Evolutionary conservation across 73 alveolate species (phyloP), one percentile per base, ranked within the genome.

Genomic region (Tetrahymena thermophila): DNA sequence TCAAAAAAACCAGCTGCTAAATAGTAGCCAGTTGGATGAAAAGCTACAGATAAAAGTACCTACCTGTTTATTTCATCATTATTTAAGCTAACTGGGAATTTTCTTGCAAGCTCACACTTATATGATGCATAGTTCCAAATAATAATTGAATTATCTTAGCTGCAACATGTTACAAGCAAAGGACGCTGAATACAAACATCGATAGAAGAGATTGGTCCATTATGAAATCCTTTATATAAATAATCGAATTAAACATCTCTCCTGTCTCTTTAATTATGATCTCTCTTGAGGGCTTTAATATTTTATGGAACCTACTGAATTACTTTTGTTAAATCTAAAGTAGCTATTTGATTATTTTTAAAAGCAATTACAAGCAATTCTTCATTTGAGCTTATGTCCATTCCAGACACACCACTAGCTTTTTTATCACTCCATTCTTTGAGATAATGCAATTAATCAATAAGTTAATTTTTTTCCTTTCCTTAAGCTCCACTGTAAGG

Each of bases 151-250:
- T 98, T 96, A 97, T 99, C 99, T 44, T 96, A 98, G 56, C 97
- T 96, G 40, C 98, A 97, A 94, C 99, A 98, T 31, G 99, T 99
- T 9, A 98, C 99, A 28, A 99, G 97, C 15, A 99, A 93, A 19
- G 99, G 99, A 94, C 99, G 97, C 94, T 99, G 98, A 31, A 99
- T 96, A 35, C 99, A 99, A 43, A 99, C 99, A 98, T 99, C 99
- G 96, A 99, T 96, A 35, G 97, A 96, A 21, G 99, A 93, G 28
- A 98, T 97, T 11, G 99, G 98, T 0, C 99, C 99, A 93, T 98
- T 98, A 96, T 99, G 99, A 96, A 99, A 99, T 37, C 99, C 99
- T 95, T 98, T 98, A 93, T 99, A 98, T 34, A 98, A 98, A 44
- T 98, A 97, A 96, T 98, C 99, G 96, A 99, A 98, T 97, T 98